Conservation (phyloP, 495 filamentous ascomycete species). For the Penicillium lagena region DNA sequence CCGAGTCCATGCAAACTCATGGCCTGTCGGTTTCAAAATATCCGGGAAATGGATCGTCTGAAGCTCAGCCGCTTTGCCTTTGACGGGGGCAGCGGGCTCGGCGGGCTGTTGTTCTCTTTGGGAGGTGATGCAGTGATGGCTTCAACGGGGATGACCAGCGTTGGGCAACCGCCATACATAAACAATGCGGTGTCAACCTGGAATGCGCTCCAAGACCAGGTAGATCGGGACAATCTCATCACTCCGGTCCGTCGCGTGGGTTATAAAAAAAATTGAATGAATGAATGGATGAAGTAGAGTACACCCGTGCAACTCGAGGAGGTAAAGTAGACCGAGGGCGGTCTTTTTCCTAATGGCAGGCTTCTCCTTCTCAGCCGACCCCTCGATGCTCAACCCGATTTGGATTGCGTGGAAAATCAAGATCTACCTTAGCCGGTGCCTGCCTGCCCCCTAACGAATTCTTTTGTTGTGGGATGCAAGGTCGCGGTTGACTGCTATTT, state of each 20-base stretch:
- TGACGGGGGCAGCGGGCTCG: neutral
- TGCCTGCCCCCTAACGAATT: neutral
- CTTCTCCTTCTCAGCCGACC: no score
- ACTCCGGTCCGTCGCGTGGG: neutral
- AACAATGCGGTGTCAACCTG: constrained; percentile 21
- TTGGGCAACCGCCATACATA: constrained; percentile 20
- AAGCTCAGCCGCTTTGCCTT: constrained; percentile 5
- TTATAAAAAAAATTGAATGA: no score
- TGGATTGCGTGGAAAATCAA: no score
- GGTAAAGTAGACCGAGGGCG: no score
- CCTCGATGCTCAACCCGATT: no score
- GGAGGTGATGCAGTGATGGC: constrained; percentile 7
- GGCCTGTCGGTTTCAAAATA: constrained; percentile 6
- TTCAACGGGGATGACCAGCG: constrained; percentile 11
- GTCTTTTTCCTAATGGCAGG: no score
- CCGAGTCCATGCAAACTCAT: constrained; percentile 26
- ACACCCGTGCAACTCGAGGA: no score
- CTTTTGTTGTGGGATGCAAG: constrained; percentile 2
- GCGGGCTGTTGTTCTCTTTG: neutral
- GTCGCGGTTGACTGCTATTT: neutral
- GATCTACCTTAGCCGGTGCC: no score
- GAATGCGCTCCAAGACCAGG: constrained; percentile 21
- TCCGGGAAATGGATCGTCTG: constrained; percentile 7
- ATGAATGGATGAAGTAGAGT: no score
- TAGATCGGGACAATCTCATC: constrained; percentile 13